These are phyloP conservation scores for Zoysia matrella DNA, from an alignment of 202 grass and related monocot genomes.

Conservation along the genomic window DNA sequence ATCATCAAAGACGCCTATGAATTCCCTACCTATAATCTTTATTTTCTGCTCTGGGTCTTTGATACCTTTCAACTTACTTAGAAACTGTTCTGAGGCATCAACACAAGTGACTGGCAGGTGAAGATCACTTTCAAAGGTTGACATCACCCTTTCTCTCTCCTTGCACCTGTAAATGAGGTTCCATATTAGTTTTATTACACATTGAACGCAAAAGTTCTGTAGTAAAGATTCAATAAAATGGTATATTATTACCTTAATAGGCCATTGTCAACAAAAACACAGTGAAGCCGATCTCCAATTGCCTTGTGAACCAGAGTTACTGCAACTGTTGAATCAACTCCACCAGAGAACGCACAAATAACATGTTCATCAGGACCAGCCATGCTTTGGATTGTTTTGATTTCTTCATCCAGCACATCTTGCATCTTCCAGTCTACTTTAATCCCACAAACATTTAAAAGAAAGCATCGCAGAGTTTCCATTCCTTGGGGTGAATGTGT, in stretches of 20 bases:
- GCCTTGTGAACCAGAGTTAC: too few relatives aligned
- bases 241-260: too few relatives aligned
- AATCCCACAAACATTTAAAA: too few relatives aligned
- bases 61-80: slow-evolving; percentile 79
- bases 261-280: too few relatives aligned
- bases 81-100: slow-evolving; percentile 41
- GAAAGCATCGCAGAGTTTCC: too few relatives aligned
- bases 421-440: too few relatives aligned
- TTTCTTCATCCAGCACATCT: too few relatives aligned
- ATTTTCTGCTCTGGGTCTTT: slow-evolving; percentile 89
- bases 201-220: background rate
- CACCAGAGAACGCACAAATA: slow-evolving; percentile 88
- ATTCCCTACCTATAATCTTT: slow-evolving; percentile 75
- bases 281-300: too few relatives aligned
- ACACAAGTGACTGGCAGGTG: slow-evolving; percentile 77
- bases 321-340: slow-evolving; percentile 86
- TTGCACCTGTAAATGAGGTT: slow-evolving; percentile 65
- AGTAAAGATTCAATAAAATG: slow-evolving; percentile 10
- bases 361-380: slow-evolving; percentile 77
- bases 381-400: slow-evolving; percentile 61
- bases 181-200: slow-evolving; percentile 24
- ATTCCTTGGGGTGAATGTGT: too few relatives aligned
- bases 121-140: slow-evolving; percentile 79
- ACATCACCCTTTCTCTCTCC: slow-evolving; percentile 83
- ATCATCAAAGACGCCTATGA: too few relatives aligned